Percentiles rank a stretch among this genome's conserved stretches.
Evolutionary conservation across 108 stramenopile genomes (phyloP).

Genomic region (Cyclostephanos tholiformis): DNA sequence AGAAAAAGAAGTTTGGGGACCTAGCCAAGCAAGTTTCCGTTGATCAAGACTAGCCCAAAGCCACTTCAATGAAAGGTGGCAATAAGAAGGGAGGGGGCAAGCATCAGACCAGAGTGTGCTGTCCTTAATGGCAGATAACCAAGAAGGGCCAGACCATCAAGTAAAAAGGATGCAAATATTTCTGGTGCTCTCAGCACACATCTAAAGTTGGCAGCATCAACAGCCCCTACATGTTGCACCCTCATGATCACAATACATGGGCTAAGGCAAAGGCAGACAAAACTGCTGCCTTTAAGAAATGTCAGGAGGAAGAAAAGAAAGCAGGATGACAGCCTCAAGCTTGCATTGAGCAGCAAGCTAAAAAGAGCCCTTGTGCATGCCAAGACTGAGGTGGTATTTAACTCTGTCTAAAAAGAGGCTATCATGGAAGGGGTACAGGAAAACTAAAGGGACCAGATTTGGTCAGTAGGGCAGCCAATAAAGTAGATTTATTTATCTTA

Average conservation of each 20-base stretch:
- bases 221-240: not conserved
- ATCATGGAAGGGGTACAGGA: not conserved
- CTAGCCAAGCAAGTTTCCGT: too few species aligned
- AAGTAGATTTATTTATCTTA: not conserved
- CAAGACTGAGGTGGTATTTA: not conserved
- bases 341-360: not conserved
- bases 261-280: not conserved
- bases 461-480: not conserved
- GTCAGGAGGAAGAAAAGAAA: not conserved
- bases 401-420: not conserved
- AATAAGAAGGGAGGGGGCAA: not conserved
- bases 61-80: not conserved
- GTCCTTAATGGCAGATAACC: too few species aligned
- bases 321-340: not conserved
- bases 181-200: not conserved
- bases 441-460: conserved; percentile 3
- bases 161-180: too few species aligned
- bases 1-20: too few species aligned
- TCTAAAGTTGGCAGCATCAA: not conserved
- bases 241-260: conserved; percentile 2
- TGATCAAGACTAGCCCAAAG: too few species aligned
- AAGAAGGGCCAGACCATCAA: too few species aligned
- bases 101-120: conserved; percentile 1
- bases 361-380: not conserved
- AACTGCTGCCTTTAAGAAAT: not conserved